Evolutionary conservation across 768 basidiomycete species (phyloP), one percentile per base, ranked within the genome.

Genomic region (Naganishia antarctica): DNA sequence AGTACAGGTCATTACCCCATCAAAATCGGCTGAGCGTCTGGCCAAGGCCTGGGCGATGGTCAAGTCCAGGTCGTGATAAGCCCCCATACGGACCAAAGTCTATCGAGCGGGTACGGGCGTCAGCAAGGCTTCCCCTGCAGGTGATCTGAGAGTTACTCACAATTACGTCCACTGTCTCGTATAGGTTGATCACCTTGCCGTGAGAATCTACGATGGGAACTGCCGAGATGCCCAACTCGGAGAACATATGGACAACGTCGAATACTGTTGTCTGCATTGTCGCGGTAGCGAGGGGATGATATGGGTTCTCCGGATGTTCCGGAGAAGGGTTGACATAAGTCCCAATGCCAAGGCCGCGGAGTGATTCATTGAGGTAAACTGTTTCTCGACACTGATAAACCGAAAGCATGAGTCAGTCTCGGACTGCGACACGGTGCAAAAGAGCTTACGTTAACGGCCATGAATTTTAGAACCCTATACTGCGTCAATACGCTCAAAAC

Each of bases 151-250:
- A 16, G 15, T n/a, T 23, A 82, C 87, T 71, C 78, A 96, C 93
- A 66, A 98, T 94, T 53, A 99, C 94, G 81, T 99, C 96, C 25
- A 99, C 96, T 5, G 96, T 97, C 79, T 99, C 96, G 75, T 97
- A 99, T 50, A 99, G 79, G 74, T 99, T 93, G 68, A 98, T 83
- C 44, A 99, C 96, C 60, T 92, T 83, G 9, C 94, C 94, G 8
- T 91, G 84, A 43, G 75, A 72, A 71, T 99, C 90, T 31, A 98
- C 83, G 74, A 99, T 97, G 8, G 96, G 96, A 5, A 99, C 94
- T 5, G 94, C 94, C 9, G 90, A 92, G 70, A 99, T 96, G 28
- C 92, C 87, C 45, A 88, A 84, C 77, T 92, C 89, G 0, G 91
- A 94, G 77, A 98, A 98, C 88, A 94, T 91, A 74, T 99, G 96